phyloP scores from a whole-genome alignment of 495 filamentous ascomycete genomes.

The Venustampulla echinocandica region DNA sequence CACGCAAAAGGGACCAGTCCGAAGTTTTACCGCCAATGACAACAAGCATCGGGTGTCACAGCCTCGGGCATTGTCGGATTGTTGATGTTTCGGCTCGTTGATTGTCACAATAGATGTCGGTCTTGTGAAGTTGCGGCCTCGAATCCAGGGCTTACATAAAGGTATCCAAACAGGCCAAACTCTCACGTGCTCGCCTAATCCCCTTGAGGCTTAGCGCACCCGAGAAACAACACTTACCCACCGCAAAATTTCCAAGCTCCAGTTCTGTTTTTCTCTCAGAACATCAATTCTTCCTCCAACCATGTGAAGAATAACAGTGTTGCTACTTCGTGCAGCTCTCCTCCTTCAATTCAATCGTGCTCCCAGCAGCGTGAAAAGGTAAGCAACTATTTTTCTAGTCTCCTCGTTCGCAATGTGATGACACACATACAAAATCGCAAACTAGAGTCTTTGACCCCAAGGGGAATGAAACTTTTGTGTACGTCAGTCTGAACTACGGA shows the following conservation, averaged over 20 bases:
- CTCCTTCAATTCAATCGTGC: neutral
- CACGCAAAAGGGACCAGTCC: neutral
- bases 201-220: too few species aligned
- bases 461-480: slow-evolving; percentile 92
- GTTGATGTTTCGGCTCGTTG: too few species aligned
- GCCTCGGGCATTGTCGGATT: too few species aligned
- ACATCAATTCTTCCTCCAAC: slow-evolving; percentile 10
- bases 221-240: neutral
- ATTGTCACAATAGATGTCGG: too few species aligned
- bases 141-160: too few species aligned
- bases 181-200: too few species aligned
- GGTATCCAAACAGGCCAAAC: too few species aligned
- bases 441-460: slow-evolving; percentile 99
- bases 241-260: slow-evolving; percentile 14
- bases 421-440: slow-evolving; percentile 77
- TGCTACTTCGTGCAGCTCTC: slow-evolving; percentile 9
- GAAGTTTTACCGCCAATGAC: too few species aligned
- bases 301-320: slow-evolving; percentile 18
- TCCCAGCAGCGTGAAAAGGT: slow-evolving; percentile 5
- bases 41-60: too few species aligned
- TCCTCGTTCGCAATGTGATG: slow-evolving; percentile 35
- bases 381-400: slow-evolving; percentile 13
- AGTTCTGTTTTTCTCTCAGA: slow-evolving; percentile 9
- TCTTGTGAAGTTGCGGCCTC: too few species aligned
- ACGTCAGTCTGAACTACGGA: slow-evolving; percentile 93